A percentile compares a stretch with the other conserved stretches of the same genome.
Conservation (phyloP, 192 early-diverging fungal species). For the Linnemannia elongata region DNA sequence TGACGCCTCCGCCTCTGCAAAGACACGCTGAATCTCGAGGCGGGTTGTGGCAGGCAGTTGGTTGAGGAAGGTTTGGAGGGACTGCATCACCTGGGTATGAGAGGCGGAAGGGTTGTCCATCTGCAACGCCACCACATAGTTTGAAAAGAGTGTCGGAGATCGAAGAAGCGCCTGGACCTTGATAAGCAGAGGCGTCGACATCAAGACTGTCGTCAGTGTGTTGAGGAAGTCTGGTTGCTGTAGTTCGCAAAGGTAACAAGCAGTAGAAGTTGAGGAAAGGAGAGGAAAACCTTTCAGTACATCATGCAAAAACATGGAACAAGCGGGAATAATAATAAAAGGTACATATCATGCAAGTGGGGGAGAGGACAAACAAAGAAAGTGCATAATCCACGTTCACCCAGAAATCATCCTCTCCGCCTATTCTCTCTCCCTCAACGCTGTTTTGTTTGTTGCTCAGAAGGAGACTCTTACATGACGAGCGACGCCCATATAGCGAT, state of each 20-base stretch:
- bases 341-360: not conserved
- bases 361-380: not conserved
- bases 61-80: slow-evolving; percentile 54
- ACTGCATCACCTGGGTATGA: slow-evolving; percentile 58
- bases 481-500: slow-evolving; percentile 51
- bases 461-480: slow-evolving; percentile 23
- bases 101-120: slow-evolving; percentile 59
- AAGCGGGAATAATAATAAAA: not conserved
- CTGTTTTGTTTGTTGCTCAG: no score
- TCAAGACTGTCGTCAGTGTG: slow-evolving; percentile 45
- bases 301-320: no score
- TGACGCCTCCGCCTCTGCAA: slow-evolving; percentile 57
- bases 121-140: slow-evolving; percentile 55
- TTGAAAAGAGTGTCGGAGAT: slow-evolving; percentile 32
- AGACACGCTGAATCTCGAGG: slow-evolving; percentile 52
- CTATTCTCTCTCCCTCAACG: no score
- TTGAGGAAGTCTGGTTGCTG: slow-evolving; percentile 42
- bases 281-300: not conserved
- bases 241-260: not conserved
- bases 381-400: not conserved
- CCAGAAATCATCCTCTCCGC: not conserved
- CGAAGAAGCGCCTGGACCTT: slow-evolving; percentile 33
- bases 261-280: not conserved
- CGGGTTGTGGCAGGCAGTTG: slow-evolving; percentile 38
- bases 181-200: slow-evolving; percentile 49